phyloP scores from a whole-genome alignment of 192 early-diverging fungal species.

The Lobosporangium transversale region DNA sequence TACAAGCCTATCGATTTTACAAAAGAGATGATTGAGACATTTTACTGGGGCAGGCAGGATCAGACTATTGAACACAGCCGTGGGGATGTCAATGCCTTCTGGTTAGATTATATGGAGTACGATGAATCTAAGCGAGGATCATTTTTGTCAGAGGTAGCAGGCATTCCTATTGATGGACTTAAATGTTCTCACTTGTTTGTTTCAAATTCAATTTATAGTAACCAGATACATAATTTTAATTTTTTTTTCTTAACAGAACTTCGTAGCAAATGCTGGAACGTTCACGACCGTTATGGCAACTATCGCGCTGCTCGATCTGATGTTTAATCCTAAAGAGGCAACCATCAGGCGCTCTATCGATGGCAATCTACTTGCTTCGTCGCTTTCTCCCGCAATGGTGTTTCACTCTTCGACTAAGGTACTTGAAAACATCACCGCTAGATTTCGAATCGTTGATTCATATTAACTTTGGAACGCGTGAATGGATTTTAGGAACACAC shows the following conservation, averaged over 20 bases:
- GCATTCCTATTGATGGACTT: no score
- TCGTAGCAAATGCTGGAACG: conserved; percentile 37
- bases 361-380: conserved; percentile 26
- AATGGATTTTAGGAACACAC: conserved; percentile 23
- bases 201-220: neutral
- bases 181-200: no score
- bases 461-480: no score
- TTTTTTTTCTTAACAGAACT: no score
- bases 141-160: conserved; percentile 56
- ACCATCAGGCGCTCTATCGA: conserved; percentile 21
- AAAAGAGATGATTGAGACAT: conserved; percentile 52
- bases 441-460: neutral
- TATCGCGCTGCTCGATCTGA: conserved; percentile 52
- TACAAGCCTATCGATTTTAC: conserved; percentile 51
- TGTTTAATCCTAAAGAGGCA: conserved; percentile 26
- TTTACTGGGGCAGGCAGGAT: conserved; percentile 32
- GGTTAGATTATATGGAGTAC: conserved; percentile 57
- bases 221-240: neutral
- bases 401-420: conserved; percentile 57
- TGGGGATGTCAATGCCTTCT: conserved; percentile 49
- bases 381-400: conserved; percentile 48
- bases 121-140: conserved; percentile 19
- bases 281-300: conserved; percentile 53
- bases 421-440: neutral
- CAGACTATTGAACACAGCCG: neutral